Evolutionary conservation across 768 basidiomycete species (phyloP).

Genomic region (Kwoniella dendrophila): DNA sequence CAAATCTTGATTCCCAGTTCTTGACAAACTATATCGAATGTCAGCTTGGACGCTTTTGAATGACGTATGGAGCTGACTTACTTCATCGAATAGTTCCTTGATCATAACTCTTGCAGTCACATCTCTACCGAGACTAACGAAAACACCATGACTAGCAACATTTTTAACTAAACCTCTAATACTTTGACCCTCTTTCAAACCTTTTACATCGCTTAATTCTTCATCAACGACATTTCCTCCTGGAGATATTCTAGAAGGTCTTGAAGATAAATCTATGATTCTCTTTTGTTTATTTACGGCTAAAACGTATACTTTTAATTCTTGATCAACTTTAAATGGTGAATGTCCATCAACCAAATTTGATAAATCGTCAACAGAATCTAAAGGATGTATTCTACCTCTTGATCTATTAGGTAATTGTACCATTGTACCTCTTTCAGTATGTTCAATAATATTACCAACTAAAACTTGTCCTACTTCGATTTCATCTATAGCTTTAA

Average conservation of each 20-base stretch:
- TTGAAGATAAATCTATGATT: conserved; percentile 76
- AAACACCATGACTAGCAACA: conserved; percentile 75
- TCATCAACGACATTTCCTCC: conserved; percentile 63
- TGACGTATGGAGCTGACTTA: conserved; percentile 42
- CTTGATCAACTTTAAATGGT: conserved; percentile 64
- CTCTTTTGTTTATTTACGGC: conserved; percentile 68
- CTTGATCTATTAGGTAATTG: conserved; percentile 72
- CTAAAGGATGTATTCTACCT: conserved; percentile 79
- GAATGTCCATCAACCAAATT: conserved; percentile 54
- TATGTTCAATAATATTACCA: conserved; percentile 77
- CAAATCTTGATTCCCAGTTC: conserved; percentile 87
- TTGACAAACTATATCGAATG: conserved; percentile 72
- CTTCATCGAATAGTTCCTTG: conserved; percentile 86
- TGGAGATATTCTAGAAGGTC: conserved; percentile 69
- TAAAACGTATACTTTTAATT: conserved; percentile 73
- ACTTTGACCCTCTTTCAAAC: conserved; percentile 71
- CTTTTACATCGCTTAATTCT: conserved; percentile 66
- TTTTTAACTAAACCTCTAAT: conserved; percentile 88
- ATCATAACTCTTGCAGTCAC: conserved; percentile 92
- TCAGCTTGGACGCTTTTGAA: background rate
- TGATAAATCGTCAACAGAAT: conserved; percentile 74
- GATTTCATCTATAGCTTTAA: conserved; percentile 68
- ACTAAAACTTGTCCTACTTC: conserved; percentile 72
- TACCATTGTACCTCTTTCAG: conserved; percentile 71
- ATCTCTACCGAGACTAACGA: conserved; percentile 79